Evolutionary conservation across 148 eudicot species (phyloP), one percentile per base, ranked within the genome.

Genomic region (Camellia lanceoleosa): DNA sequence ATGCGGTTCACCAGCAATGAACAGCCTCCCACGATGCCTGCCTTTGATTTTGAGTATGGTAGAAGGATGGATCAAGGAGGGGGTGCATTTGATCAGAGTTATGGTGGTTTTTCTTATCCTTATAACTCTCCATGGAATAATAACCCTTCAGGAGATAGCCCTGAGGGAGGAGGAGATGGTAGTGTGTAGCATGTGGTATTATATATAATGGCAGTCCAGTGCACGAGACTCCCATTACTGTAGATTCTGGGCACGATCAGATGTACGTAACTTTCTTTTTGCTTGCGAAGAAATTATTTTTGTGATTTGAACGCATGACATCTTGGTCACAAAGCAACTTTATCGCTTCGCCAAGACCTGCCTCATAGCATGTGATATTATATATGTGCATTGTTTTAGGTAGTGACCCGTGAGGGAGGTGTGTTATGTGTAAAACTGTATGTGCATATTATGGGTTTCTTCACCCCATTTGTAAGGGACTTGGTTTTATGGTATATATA

Each of bases 1-100:
- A 77, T 87, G 80, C 80, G 84, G 7, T 83, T 80, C 71, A 66
- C 87, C 6, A 76, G 79, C 68, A 88, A 77, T 51, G 77, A 83
- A 30, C 13, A 69, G 41, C 61, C 67, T 12, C 61, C 0, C 38
- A 44, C 70, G 3, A 20, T 59, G 44, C 78, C 73, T 55, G 77
- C 62, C 76, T 44, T 86, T 74, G 42, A 71, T 5, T 64, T 49
- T 1, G 62, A 8, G n/a, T 77, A 49, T 5, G 80, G 62, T 23
- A 66, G 72, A 15, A 66, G 73, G 62, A 66, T 41, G 49, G 72
- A 52, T 49, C 76, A 76, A 52, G 44, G 5, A 0, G 80, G 63
- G 7, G 76, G 77, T 30, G 51, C 67, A 13, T 71, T 44, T 71
- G 74, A 71, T 71, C 76, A 73, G 7, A 69, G 23, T 14, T n/a